Percentiles rank a stretch among this genome's conserved stretches.
phyloP scores from a whole-genome alignment of 2,329 filamentous ascomycete species.

The Setomelanomma holmii region DNA sequence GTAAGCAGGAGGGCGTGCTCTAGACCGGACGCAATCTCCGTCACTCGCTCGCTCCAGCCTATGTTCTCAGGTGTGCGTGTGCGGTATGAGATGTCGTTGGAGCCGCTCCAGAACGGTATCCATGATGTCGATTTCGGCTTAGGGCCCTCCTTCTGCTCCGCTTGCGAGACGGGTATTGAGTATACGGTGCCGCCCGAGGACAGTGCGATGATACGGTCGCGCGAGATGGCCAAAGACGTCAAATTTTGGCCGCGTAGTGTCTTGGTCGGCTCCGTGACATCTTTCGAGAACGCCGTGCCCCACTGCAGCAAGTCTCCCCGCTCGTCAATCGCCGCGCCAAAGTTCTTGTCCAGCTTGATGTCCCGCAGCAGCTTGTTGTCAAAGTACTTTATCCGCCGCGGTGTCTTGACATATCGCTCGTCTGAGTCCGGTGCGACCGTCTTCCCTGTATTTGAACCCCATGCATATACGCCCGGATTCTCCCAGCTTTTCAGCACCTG shows the following conservation, averaged over 20 bases:
- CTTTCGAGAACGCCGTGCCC: conserved; percentile 77
- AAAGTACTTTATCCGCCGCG: conserved; percentile 80
- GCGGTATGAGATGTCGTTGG: conserved; percentile 73
- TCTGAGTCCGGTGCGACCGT: conserved; percentile 86
- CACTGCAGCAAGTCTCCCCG: conserved; percentile 90
- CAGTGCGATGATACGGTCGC: conserved; percentile 83
- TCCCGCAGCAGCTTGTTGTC: conserved; percentile 84
- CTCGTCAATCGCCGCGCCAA: conserved; percentile 87
- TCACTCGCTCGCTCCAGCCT: conserved; percentile 73
- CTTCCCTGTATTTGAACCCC: conserved; percentile 85
- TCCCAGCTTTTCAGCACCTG: conserved; percentile 84
- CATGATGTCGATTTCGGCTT: conserved; percentile 73
- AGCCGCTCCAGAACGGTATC: conserved; percentile 75
- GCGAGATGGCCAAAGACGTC: conserved; percentile 75
- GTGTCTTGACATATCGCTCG: conserved; percentile 79
- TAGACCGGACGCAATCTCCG: conserved; percentile 76
- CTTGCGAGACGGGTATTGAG: conserved; percentile 78
- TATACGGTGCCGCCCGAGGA: conserved; percentile 79
- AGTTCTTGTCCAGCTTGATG: conserved; percentile 80
- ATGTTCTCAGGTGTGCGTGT: conserved; percentile 70
- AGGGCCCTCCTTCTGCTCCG: conserved; percentile 70
- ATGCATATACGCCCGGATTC: conserved; percentile 88
- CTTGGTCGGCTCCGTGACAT: conserved; percentile 67
- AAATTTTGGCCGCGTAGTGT: conserved; percentile 86
- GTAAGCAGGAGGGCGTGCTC: conserved; percentile 90